phyloP scores from a whole-genome alignment of 208 protist genomes.

The Acanthamoeba royreba region DNA sequence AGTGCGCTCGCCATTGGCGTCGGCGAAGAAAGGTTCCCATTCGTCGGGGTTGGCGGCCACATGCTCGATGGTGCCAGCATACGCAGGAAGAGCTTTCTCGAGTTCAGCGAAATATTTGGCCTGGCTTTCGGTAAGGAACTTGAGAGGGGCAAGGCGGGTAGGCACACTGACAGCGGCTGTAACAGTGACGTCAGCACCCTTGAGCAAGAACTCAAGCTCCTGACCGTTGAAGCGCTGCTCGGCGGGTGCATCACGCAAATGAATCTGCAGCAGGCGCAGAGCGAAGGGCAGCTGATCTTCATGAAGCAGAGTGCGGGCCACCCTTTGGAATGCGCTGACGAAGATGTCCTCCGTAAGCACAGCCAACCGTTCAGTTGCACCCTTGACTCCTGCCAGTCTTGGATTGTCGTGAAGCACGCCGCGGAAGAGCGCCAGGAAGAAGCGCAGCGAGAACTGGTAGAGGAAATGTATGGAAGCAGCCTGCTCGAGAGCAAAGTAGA shows the following conservation, averaged over 20 bases:
- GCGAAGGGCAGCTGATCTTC: constrained; percentile 92
- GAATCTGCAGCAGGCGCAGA: constrained; percentile 90
- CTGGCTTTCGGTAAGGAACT: neutral
- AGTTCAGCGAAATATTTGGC: constrained; percentile 32
- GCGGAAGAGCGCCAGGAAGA: constrained; percentile 92
- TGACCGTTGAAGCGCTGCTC: constrained; percentile 38
- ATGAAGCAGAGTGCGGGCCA: constrained; percentile 89
- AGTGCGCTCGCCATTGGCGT: neutral
- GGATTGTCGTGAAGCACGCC: constrained; percentile 79
- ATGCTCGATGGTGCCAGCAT: constrained; percentile 25
- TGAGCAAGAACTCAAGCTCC: constrained; percentile 66
- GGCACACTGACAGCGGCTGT: neutral
- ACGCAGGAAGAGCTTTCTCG: constrained; percentile 24
- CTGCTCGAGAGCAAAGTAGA: constrained; percentile 95
- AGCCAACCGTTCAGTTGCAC: constrained; percentile 58
- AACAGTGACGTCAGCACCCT: constrained; percentile 54
- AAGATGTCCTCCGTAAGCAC: constrained; percentile 67
- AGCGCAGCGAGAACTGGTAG: constrained; percentile 96
- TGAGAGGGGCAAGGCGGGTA: neutral
- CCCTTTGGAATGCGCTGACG: constrained; percentile 63
- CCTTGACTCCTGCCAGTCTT: constrained; percentile 37
- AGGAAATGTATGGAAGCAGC: constrained; percentile 91
- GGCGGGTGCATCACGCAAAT: constrained; percentile 66
- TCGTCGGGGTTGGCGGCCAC: constrained; percentile 44
- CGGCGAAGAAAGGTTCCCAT: constrained; percentile 49